Evolutionary conservation across 306 rosid genomes (phyloP).

Genomic region (Alnus rubra): DNA sequence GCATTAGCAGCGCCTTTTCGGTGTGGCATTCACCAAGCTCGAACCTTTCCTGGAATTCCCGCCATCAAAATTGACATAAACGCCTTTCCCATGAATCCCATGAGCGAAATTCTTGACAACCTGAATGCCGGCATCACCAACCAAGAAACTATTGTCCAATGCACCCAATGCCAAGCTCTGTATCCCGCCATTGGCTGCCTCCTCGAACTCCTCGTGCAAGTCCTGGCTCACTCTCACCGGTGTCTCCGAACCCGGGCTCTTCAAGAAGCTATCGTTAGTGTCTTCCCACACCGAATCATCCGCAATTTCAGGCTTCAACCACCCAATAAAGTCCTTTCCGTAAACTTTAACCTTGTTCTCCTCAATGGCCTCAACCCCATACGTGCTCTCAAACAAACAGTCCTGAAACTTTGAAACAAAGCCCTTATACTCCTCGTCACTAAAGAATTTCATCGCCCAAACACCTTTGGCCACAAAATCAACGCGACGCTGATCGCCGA

Average conservation of each 20-base stretch:
- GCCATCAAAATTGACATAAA: conserved; percentile 67
- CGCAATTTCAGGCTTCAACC: conserved; percentile 85
- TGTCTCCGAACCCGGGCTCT: conserved; percentile 61
- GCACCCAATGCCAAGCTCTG: conserved; percentile 96
- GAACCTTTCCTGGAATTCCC: conserved; percentile 41
- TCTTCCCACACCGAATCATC: conserved; percentile 98
- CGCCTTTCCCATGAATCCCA: conserved; percentile 95
- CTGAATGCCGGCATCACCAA: conserved; percentile 80
- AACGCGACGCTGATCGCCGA: conserved; percentile 69
- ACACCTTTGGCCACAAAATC: conserved; percentile 87
- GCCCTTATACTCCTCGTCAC: conserved; percentile 46
- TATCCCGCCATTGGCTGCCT: conserved; percentile 81
- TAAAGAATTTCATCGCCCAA: conserved; percentile 89
- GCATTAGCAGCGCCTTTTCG: conserved; percentile 91
- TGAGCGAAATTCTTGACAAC: conserved; percentile 80
- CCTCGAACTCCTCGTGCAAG: conserved; percentile 87
- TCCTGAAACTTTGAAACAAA: conserved; percentile 59
- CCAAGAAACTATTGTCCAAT: conserved; percentile 89
- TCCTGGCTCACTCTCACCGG: conserved; percentile 58
- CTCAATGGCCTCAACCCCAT: conserved; percentile 69
- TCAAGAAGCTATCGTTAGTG: conserved; percentile 63
- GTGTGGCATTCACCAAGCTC: conserved; percentile 48
- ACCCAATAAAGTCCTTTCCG: conserved; percentile 86
- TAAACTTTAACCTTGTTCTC: conserved; percentile 70
- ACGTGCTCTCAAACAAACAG: conserved; percentile 78